Base-by-base conservation (phyloP, 495 filamentous ascomycete species). In the Daldinia caldariorum region DNA sequence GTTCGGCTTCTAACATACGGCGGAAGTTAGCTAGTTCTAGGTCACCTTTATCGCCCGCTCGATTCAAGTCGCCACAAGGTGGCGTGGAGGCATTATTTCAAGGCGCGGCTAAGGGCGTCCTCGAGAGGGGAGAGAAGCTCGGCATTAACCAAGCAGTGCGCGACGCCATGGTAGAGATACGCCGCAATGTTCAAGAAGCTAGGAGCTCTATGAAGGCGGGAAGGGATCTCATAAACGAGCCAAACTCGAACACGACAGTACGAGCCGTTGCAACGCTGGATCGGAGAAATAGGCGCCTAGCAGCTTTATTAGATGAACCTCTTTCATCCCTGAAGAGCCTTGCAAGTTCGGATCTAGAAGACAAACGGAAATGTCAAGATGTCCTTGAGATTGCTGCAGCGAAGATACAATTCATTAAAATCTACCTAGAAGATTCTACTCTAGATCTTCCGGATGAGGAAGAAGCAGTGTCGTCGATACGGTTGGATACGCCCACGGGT, bases 81-180 rank as follows among this genome's bases (percentile, higher is more conserved):
- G 83, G 86, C 4, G 82, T 97, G 14, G 94, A 98, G 77, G 81
- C 86, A 0, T 76, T 99, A 1, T 83, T 99, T 37, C 92, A 94
- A 72, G 92, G 93, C 41, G 93, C 95, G 12, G 94, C 94, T 4
- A 90, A 90, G 71, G 89, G 89, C 41, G 89, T 98, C 14, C 88
- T 97, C 59, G 89, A 91, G 53, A 88, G 90, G 8, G 89, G 94
- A 43, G 94, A 97, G 74, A 87, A 89, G 61, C 92, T 94, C 78
- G 93, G 94, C 3, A 90, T 98, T 34, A 93, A 93, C 67, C 92
- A 94, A 78, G 93, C 92, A 10, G 90, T 99, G 10, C 89, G 94
- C 18, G 94, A 94, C 65, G 94, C 95, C 4, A 88, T 97, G 61
- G 92, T 86, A 13, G 94, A 97, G 80, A 91, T 94, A 51, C 78